A percentile compares a stretch with the other conserved stretches of the same genome.
These are phyloP conservation scores for Pycnococcus provasolii DNA, from an alignment of 139 green algal species.

Conservation along the genomic window DNA sequence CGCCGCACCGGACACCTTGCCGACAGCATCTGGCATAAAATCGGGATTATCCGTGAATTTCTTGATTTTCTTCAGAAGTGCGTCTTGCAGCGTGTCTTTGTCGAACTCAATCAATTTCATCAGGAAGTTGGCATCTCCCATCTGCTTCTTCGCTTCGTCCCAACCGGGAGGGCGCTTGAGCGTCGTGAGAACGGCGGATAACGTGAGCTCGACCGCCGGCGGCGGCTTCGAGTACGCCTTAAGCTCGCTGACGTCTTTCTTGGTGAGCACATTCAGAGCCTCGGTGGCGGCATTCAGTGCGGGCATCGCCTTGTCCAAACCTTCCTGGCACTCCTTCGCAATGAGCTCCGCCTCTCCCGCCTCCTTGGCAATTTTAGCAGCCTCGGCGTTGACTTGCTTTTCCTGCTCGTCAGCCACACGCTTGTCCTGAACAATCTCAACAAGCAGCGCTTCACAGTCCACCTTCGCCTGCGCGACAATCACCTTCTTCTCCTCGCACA, in stretches of 20 bases:
- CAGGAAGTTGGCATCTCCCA: conserved; percentile 67
- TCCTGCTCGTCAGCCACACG: conserved; percentile 73
- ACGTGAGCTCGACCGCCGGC: conserved; percentile 63
- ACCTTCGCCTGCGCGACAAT: conserved; percentile 63
- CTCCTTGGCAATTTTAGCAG: conserved; percentile 63
- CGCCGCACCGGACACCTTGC: conserved; percentile 41
- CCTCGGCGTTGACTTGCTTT: conserved; percentile 71
- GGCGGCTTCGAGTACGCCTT: conserved; percentile 80
- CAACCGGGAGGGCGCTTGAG: conserved; percentile 61
- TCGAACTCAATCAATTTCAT: conserved; percentile 60
- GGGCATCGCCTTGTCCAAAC: conserved; percentile 67
- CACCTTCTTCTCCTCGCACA: conserved; percentile 64
- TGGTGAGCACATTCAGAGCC: conserved; percentile 69
- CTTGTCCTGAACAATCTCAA: conserved; percentile 81
- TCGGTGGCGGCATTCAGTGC: conserved; percentile 57
- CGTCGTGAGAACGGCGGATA: conserved; percentile 56
- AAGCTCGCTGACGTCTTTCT: conserved; percentile 73
- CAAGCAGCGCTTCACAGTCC: conserved; percentile 75
- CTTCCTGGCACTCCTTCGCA: conserved; percentile 54
- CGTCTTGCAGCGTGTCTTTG: conserved; percentile 57
- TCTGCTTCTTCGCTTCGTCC: conserved; percentile 67
- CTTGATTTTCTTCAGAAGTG: conserved; percentile 65
- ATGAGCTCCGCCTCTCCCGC: conserved; percentile 66
- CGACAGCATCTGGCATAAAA: conserved; percentile 52
- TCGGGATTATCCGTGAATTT: conserved; percentile 57